A percentile compares a stretch with the other conserved stretches of the same genome.
phyloP scores from a whole-genome alignment of 2,329 filamentous ascomycete genomes.

The Rutstroemia sp. region DNA sequence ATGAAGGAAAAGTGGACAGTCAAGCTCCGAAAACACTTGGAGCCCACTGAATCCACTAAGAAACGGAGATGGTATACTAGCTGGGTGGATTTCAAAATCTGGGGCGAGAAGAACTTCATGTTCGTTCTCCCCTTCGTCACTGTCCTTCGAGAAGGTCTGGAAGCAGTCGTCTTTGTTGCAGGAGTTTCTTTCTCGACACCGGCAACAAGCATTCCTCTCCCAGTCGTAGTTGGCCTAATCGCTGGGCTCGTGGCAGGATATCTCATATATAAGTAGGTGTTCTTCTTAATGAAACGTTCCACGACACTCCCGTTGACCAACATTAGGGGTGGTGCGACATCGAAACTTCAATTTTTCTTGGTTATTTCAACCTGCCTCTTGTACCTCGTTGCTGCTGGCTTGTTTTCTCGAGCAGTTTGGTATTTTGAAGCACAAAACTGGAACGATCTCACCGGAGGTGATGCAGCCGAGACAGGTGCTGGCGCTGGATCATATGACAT shows the following conservation, averaged over 20 bases:
- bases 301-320: conserved; percentile 8
- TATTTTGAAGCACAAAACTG: conserved; percentile 63
- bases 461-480: conserved; percentile 52
- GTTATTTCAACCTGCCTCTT: conserved; percentile 74
- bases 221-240: conserved; percentile 63
- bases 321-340: conserved; percentile 51
- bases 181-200: conserved; percentile 73
- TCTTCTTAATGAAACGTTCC: background rate
- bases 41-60: conserved; percentile 34
- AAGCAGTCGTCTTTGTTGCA: conserved; percentile 79
- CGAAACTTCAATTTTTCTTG: conserved; percentile 69
- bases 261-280: conserved; percentile 65
- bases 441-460: conserved; percentile 40
- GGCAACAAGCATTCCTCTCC: conserved; percentile 68
- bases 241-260: conserved; percentile 64
- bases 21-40: conserved; percentile 65
- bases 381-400: conserved; percentile 75
- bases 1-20: conserved; percentile 82
- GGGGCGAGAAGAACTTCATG: conserved; percentile 74
- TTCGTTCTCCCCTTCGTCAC: conserved; percentile 82
- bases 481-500: conserved; percentile 78
- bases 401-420: conserved; percentile 75
- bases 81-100: conserved; percentile 48
- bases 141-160: conserved; percentile 77
- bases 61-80: conserved; percentile 22